Conservation (phyloP, 2,329 filamentous ascomycete genomes). For the Aspergillus viridinutans region DNA sequence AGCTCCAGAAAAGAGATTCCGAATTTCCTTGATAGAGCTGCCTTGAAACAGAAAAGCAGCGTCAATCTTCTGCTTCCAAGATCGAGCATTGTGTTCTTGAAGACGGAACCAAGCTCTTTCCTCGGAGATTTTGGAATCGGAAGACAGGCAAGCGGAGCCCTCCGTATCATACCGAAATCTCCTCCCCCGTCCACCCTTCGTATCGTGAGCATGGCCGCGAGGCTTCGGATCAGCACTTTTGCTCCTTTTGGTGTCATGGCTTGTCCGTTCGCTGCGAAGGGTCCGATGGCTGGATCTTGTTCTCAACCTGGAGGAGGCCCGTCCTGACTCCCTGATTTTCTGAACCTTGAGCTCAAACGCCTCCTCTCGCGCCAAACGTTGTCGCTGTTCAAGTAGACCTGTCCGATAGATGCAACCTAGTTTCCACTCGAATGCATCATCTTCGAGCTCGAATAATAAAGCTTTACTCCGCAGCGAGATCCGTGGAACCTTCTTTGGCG, state of each 20-base stretch:
- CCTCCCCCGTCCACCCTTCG: slow-evolving; percentile 33
- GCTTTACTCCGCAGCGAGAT: slow-evolving; percentile 77
- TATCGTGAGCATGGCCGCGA: slow-evolving; percentile 24
- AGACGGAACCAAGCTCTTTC: slow-evolving; percentile 72
- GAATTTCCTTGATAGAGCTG: slow-evolving; percentile 71
- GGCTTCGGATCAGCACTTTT: slow-evolving; percentile 53
- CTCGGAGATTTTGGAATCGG: slow-evolving; percentile 66
- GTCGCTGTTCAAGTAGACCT: slow-evolving; percentile 82
- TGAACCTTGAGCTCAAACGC: slow-evolving; percentile 85
- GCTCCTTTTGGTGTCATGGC: slow-evolving; percentile 46
- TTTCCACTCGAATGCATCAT: slow-evolving; percentile 97
- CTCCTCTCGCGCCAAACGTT: slow-evolving; percentile 82
- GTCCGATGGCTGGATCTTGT: slow-evolving; percentile 49
- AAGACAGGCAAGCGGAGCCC: slow-evolving; percentile 66
- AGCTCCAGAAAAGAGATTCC: slow-evolving; percentile 74
- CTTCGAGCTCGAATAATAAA: slow-evolving; percentile 86
- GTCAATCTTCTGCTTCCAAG: slow-evolving; percentile 90
- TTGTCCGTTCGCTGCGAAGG: slow-evolving; percentile 37
- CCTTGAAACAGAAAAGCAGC: slow-evolving; percentile 65
- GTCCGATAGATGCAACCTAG: slow-evolving; percentile 88
- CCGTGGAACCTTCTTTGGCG: slow-evolving; percentile 80
- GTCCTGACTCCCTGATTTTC: slow-evolving; percentile 68
- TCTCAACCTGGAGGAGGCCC: slow-evolving; percentile 49
- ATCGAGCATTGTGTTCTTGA: slow-evolving; percentile 75
- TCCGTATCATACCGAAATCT: slow-evolving; percentile 72